Percentiles rank a stretch among this genome's conserved stretches.
Conservation (phyloP, 192 early-diverging fungal genomes). For the Funneliformis mosseae region DNA sequence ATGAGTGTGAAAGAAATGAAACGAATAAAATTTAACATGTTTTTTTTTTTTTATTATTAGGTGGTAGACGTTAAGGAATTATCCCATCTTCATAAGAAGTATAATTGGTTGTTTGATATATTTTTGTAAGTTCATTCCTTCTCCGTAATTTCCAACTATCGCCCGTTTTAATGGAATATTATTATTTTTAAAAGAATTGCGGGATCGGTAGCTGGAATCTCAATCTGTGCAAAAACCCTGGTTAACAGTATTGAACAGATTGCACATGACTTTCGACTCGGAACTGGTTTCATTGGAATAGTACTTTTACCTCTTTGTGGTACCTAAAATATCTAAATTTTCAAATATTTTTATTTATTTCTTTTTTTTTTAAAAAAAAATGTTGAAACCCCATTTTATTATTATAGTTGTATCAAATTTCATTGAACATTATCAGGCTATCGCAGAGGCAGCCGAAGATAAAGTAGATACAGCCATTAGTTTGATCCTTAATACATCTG, state of each 20-base stretch:
- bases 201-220: constrained; percentile 61
- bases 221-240: constrained; percentile 75
- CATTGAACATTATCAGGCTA: constrained; percentile 73
- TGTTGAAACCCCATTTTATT: neutral
- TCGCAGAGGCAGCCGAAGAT: constrained; percentile 70
- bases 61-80: neutral
- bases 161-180: constrained; percentile 61
- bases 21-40: no score
- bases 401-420: constrained; percentile 53
- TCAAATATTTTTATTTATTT: no score
- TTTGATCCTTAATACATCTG: constrained; percentile 13
- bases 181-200: constrained; percentile 71
- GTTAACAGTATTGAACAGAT: constrained; percentile 74
- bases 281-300: constrained; percentile 91
- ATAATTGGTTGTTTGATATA: constrained; percentile 6
- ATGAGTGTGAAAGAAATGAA: no score
- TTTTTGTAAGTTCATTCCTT: constrained; percentile 5
- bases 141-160: constrained; percentile 32
- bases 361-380: neutral
- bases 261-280: constrained; percentile 66
- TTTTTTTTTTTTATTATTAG: neutral
- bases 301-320: constrained; percentile 90
- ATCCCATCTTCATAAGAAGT: neutral
- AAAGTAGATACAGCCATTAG: constrained; percentile 71
- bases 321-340: constrained; percentile 29